Percentiles rank a stretch among this genome's conserved stretches.
Evolutionary conservation across 345 rosid species (phyloP).

Genomic region (Conringia planisiliqua): DNA sequence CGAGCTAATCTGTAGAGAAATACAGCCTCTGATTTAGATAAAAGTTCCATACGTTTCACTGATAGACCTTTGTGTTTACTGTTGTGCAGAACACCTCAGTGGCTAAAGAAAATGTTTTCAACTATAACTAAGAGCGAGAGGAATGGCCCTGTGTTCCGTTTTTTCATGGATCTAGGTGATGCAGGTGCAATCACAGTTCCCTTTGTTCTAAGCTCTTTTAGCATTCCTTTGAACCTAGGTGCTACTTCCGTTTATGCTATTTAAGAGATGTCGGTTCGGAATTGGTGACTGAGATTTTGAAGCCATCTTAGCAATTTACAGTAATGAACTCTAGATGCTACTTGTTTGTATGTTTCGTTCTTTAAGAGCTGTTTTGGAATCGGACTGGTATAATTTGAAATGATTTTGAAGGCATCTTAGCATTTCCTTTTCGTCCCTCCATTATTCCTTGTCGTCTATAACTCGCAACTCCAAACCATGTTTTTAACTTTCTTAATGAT

Average conservation of each 20-base stretch:
- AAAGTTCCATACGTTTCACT: no score
- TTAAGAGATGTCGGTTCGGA: background rate
- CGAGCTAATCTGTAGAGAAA: background rate
- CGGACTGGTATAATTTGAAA: background rate
- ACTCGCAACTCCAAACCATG: background rate
- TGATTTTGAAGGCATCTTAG: background rate
- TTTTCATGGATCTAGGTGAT: slow-evolving; percentile 94
- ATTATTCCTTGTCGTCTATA: background rate
- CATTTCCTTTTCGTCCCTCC: background rate
- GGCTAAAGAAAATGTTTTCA: slow-evolving; percentile 89
- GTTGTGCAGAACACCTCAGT: slow-evolving; percentile 65
- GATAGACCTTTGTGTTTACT: background rate
- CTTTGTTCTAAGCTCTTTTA: slow-evolving; percentile 19
- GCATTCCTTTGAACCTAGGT: background rate
- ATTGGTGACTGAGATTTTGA: background rate
- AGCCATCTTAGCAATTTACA: background rate
- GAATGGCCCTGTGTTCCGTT: slow-evolving; percentile 85
- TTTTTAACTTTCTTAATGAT: background rate
- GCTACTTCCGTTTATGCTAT: background rate
- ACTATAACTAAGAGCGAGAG: slow-evolving; percentile 76
- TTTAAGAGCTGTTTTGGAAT: background rate
- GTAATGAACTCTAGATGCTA: background rate
- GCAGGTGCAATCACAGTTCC: slow-evolving; percentile 55
- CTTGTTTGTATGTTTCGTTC: background rate
- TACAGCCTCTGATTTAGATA: background rate